Evolutionary conservation across 257 asterid species (phyloP).

Genomic region (Solanum clarkiae): DNA sequence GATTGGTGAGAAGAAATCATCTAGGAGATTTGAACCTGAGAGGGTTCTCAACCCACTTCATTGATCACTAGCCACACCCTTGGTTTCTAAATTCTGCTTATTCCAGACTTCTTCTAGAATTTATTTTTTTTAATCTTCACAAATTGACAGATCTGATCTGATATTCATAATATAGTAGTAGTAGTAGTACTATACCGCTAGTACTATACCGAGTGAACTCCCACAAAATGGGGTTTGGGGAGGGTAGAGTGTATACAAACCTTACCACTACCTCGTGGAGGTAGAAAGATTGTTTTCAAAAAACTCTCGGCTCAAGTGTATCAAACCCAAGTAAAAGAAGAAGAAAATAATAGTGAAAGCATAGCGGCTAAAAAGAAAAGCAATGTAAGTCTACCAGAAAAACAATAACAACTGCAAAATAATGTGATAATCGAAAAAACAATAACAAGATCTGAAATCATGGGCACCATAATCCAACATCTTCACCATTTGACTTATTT

Average conservation of each 20-base stretch:
- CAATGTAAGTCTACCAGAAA: too few species aligned
- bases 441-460: background rate
- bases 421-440: too few species aligned
- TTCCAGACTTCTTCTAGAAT: background rate
- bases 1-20: background rate
- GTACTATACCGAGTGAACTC: too few species aligned
- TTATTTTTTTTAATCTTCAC: background rate
- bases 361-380: too few species aligned
- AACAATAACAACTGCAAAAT: too few species aligned
- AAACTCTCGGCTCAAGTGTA: too few species aligned
- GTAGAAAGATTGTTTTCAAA: too few species aligned
- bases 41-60: background rate
- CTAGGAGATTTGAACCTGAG: background rate
- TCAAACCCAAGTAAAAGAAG: too few species aligned
- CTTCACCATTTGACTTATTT: background rate
- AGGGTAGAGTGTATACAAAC: too few species aligned
- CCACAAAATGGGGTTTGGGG: too few species aligned
- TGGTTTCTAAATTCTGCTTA: background rate
- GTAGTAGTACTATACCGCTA: background rate
- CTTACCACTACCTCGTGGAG: too few species aligned
- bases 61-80: background rate
- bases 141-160: background rate
- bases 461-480: background rate
- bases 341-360: too few species aligned
- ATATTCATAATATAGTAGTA: background rate